These are phyloP conservation scores for Metschnikowia koreensis DNA, from an alignment of 805 yeast species.

Conservation along the genomic window DNA sequence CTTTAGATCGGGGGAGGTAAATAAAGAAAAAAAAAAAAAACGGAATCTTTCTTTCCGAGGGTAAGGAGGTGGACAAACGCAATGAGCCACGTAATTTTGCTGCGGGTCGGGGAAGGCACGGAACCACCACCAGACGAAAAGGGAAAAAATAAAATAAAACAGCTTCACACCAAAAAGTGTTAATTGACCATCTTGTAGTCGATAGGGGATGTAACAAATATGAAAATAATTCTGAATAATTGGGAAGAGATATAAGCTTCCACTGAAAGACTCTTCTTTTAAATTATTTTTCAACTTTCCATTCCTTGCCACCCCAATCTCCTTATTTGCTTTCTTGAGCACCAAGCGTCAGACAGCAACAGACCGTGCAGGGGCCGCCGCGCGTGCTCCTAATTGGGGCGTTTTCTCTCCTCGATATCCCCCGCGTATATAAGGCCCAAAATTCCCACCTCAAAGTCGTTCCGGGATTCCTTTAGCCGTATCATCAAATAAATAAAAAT, in stretches of 20 bases:
- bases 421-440: conserved; percentile 7
- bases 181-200: too few relatives aligned
- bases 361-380: conserved; percentile 12
- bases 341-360: conserved; percentile 10
- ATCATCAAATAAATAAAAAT: neutral
- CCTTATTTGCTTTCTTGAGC: neutral
- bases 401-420: conserved; percentile 4
- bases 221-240: too few relatives aligned
- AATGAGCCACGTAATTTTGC: neutral
- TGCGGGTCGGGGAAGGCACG: neutral
- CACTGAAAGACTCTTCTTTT: neutral
- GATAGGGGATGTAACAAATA: too few relatives aligned
- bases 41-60: neutral
- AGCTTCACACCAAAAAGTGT: too few relatives aligned
- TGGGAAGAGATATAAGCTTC: too few relatives aligned
- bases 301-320: neutral
- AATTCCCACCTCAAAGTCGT: conserved; percentile 1
- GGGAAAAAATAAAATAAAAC: neutral
- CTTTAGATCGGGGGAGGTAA: neutral
- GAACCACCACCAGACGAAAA: neutral
- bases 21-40: neutral
- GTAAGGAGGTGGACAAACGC: neutral
- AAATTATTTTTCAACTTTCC: too few relatives aligned
- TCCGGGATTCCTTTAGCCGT: neutral
- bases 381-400: conserved; percentile 11